phyloP scores from a whole-genome alignment of 257 asterid species.

The Pogostemon cablin region DNA sequence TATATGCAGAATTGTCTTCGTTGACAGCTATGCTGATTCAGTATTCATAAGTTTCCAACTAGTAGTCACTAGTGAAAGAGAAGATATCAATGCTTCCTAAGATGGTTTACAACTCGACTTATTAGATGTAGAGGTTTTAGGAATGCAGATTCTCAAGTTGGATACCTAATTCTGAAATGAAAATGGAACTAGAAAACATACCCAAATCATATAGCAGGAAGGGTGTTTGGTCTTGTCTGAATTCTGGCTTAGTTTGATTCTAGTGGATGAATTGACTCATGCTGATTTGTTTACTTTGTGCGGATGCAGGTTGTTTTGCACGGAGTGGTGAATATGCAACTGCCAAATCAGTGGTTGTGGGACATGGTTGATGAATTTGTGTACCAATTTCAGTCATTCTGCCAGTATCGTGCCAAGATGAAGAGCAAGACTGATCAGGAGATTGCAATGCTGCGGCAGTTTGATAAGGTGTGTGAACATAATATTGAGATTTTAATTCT shows the following conservation, averaged over 20 bases:
- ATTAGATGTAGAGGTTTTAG: no score
- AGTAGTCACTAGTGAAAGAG: no score
- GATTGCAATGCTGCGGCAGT: slow-evolving; percentile 71
- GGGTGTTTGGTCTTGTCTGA: no score
- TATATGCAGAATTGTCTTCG: no score
- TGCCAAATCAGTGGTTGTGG: slow-evolving; percentile 99
- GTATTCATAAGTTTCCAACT: no score
- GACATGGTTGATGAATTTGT: slow-evolving; percentile 99
- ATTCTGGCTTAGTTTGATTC: background rate
- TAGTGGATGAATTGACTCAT: background rate
- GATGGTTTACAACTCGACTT: no score
- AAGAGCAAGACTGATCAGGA: slow-evolving; percentile 90
- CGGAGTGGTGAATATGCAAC: slow-evolving; percentile 93
- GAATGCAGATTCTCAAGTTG: no score
- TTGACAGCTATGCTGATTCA: no score
- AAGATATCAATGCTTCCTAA: no score
- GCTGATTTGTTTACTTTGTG: slow-evolving; percentile 2
- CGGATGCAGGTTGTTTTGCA: slow-evolving; percentile 77
- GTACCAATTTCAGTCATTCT: slow-evolving; percentile 94
- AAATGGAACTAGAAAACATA: background rate
- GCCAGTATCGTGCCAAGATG: slow-evolving; percentile 97
- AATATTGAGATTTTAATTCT: slow-evolving; percentile 10
- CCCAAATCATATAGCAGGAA: background rate
- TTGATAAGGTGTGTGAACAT: slow-evolving; percentile 60
- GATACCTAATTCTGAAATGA: background rate